phyloP scores from a whole-genome alignment of 2,329 filamentous ascomycete species.

The Leptographium lundbergii region DNA sequence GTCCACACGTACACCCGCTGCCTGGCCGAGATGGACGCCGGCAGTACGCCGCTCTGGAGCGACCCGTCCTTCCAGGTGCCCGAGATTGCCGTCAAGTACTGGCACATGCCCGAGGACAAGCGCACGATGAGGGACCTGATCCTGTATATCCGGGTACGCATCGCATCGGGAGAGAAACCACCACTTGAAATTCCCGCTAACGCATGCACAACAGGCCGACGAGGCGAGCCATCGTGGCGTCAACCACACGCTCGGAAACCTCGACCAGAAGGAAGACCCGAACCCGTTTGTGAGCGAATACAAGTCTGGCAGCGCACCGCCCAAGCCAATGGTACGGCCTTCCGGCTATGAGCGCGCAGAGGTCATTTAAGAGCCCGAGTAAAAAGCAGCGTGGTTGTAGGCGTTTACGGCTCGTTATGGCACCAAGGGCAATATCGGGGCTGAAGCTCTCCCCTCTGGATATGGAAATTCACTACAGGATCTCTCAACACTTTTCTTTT shows the following conservation, averaged over 20 bases:
- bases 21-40: constrained; percentile 73
- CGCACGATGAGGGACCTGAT: constrained; percentile 77
- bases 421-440: not conserved
- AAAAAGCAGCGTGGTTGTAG: not conserved
- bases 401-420: too few relatives aligned
- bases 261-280: constrained; percentile 74
- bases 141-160: constrained; percentile 74
- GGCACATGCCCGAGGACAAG: constrained; percentile 79
- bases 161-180: too few relatives aligned
- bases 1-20: constrained; percentile 90
- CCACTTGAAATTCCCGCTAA: not conserved
- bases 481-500: not conserved
- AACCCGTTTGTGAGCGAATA: constrained; percentile 86
- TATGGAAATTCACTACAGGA: not conserved
- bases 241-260: constrained; percentile 86
- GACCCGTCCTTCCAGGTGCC: constrained; percentile 59
- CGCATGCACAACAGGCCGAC: constrained; percentile 14
- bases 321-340: constrained; percentile 52
- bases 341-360: constrained; percentile 77
- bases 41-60: constrained; percentile 72
- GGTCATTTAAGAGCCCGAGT: constrained; percentile 35
- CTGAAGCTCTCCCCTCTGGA: not conserved
- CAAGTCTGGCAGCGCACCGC: constrained; percentile 52
- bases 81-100: constrained; percentile 83
- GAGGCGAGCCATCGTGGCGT: constrained; percentile 87